These are phyloP conservation scores for Ustilago tritici DNA, from an alignment of 1,284 basidiomycete species.

Conservation along the genomic window DNA sequence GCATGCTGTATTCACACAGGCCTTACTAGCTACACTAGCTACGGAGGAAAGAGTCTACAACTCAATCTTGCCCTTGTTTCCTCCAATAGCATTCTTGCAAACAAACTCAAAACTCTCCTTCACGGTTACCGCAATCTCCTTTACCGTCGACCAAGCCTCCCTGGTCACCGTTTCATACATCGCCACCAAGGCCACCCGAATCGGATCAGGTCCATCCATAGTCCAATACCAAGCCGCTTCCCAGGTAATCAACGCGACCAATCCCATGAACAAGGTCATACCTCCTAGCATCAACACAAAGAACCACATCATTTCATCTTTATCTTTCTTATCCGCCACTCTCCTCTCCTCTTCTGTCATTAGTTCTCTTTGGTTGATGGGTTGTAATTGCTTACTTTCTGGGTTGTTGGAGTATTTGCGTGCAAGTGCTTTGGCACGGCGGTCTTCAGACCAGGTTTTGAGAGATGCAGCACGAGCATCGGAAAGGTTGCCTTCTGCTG, in stretches of 20 bases:
- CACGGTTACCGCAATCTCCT: slow-evolving; percentile 22
- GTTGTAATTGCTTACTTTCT: neutral
- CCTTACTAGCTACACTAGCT: too few relatives aligned
- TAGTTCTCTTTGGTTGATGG: slow-evolving; percentile 28
- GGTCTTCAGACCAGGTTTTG: slow-evolving; percentile 44
- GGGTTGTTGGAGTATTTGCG: slow-evolving; percentile 14
- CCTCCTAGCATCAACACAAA: slow-evolving; percentile 50
- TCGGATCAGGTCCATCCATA: slow-evolving; percentile 57
- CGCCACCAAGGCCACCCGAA: slow-evolving; percentile 10
- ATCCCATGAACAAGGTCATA: slow-evolving; percentile 49
- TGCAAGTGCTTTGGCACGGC: slow-evolving; percentile 31
- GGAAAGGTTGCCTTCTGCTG: slow-evolving; percentile 15
- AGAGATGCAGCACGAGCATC: slow-evolving; percentile 53
- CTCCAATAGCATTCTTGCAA: slow-evolving; percentile 22
- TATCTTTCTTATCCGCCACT: slow-evolving; percentile 38
- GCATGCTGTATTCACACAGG: too few relatives aligned
- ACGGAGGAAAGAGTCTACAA: slow-evolving; percentile 62
- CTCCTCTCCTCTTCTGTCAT: slow-evolving; percentile 47
- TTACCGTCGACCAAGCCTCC: slow-evolving; percentile 14
- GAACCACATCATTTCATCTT: slow-evolving; percentile 53
- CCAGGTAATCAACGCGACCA: slow-evolving; percentile 54
- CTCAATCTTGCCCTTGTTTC: slow-evolving; percentile 19
- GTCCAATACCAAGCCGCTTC: slow-evolving; percentile 57
- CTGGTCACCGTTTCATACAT: slow-evolving; percentile 7
- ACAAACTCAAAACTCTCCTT: slow-evolving; percentile 20